Base-by-base conservation (phyloP, 805 yeast species). In the Candida insectalens region DNA sequence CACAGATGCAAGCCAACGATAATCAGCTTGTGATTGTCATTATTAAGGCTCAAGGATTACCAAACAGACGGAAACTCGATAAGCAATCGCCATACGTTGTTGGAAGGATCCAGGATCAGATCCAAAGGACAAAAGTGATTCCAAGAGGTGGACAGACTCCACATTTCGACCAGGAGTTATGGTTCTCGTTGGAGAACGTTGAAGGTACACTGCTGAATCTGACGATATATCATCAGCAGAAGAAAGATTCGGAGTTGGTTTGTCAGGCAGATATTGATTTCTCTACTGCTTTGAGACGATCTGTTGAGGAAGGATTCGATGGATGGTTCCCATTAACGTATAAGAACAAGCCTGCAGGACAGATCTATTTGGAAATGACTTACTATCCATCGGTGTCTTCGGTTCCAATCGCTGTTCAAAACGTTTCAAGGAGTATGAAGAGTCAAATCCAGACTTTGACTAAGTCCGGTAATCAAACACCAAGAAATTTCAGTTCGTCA, bases 121-220 rank as follows among this genome's bases (percentile, higher is more conserved):
- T 94, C 7, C 77, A 82, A 42, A 75, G 80, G 48, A 84, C 96
- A 1, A 77, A 75, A 23, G 69, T 84, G 0, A 76, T 83, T 38
- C 69, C 73, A 34, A 62, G 97, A 44, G 98, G 95, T 1, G 98
- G 98, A 2, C 98, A 92, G 52, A 81, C 83, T 4, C 98, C 98
- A 1, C 71, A 65, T 15, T 92, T 96, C 84, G 77, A 83, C 39
- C 76, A 76, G 39, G 85, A 83, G 42, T 63, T 81, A 37, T 62
- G 83, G 44, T 83, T 82, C 49, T 69, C 69, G 25, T 62, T 84
- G 18, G 66, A 76, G 1, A 68, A 82, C 6, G 81, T 77, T 25
- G 65, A 78, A 19, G 74, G 69, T 33, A 80, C 85, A 2, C 39
- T 65, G 0, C 54, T 92, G 59, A 74, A 74, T 40, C 62, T 92